phyloP scores from a whole-genome alignment of 371 early-diverging fungal genomes.

The Lichtheimia ramosa region DNA sequence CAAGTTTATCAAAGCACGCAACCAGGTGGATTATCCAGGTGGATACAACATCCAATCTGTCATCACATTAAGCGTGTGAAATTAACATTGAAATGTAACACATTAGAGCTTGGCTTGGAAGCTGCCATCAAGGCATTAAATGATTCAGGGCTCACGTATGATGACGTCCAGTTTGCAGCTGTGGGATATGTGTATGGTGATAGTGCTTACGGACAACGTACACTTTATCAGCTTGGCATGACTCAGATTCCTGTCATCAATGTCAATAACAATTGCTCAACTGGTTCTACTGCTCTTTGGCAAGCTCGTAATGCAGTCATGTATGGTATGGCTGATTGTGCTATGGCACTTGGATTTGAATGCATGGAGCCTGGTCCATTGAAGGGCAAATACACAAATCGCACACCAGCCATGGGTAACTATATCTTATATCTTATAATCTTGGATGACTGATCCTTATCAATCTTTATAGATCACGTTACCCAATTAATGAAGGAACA shows the following conservation, averaged over 20 bases:
- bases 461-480: constrained; percentile 48
- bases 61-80: too few relatives aligned
- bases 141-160: constrained; percentile 69
- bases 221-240: constrained; percentile 70
- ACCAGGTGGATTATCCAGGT: constrained; percentile 62
- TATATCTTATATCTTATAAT: not conserved
- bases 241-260: constrained; percentile 66
- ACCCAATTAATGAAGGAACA: constrained; percentile 55
- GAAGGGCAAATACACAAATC: constrained; percentile 56
- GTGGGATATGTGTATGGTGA: constrained; percentile 70
- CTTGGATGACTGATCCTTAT: not conserved
- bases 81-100: not conserved
- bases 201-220: constrained; percentile 75
- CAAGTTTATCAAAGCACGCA: constrained; percentile 64
- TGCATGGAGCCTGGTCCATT: constrained; percentile 72
- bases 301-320: constrained; percentile 70
- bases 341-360: constrained; percentile 79
- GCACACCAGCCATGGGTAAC: constrained; percentile 66
- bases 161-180: constrained; percentile 64
- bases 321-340: constrained; percentile 68
- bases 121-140: constrained; percentile 75
- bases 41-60: constrained; percentile 4
- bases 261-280: constrained; percentile 83
- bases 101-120: constrained; percentile 70
- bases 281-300: constrained; percentile 77